Evolutionary conservation across 768 basidiomycete genomes (phyloP), one percentile per base, ranked within the genome.

Genomic region (Rubroboletus satanas): DNA sequence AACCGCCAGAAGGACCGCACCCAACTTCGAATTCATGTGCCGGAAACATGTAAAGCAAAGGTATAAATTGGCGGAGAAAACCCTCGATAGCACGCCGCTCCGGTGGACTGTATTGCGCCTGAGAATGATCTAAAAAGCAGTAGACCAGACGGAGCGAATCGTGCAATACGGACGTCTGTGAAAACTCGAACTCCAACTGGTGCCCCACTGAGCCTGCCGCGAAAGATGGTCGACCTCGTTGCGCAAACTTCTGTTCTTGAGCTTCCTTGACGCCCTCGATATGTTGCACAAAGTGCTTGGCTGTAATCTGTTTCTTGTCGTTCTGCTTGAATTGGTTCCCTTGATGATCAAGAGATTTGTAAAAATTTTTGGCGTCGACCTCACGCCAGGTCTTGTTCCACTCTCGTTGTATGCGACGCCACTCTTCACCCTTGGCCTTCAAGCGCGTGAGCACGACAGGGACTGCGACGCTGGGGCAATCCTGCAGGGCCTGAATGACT

Each of bases 371-470:
- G 52, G 88, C 87, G 64, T 99, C 93, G 46, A 95, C 89, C 69
- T 98, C 96, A 48, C 93, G 81, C 97, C 97, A 98, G 15, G 93
- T 95, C 56, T 89, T 83, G 73, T 88, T 92, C 93, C 93, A 98
- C 71, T 98, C 95, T 29, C 96, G 81, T 70, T 94, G 91, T 29
- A 89, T 85, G 32, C 91, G 81, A 65, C 92, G 85, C 97, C 97
- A 99, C 68, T 99, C 97, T 57, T 97, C 95, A 69, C 98, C 91
- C 71, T 95, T 97, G 67, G 85, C 84, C 75, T 92, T 94, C 43
- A 99, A 77, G 10, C 97, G 84, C 41, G 81, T 77, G 3, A 98
- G 82, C 7, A 98, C 91, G 55, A 98, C 91, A 1, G 96, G 95
- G 9, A 98, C 87, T 1, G 94, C 85, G 45, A 95, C 87, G 44